Percentiles rank a stretch among this genome's conserved stretches.
These are phyloP conservation scores for Pseudopithomyces maydicus DNA, from an alignment of 2,329 filamentous ascomycete species.

Conservation along the genomic window DNA sequence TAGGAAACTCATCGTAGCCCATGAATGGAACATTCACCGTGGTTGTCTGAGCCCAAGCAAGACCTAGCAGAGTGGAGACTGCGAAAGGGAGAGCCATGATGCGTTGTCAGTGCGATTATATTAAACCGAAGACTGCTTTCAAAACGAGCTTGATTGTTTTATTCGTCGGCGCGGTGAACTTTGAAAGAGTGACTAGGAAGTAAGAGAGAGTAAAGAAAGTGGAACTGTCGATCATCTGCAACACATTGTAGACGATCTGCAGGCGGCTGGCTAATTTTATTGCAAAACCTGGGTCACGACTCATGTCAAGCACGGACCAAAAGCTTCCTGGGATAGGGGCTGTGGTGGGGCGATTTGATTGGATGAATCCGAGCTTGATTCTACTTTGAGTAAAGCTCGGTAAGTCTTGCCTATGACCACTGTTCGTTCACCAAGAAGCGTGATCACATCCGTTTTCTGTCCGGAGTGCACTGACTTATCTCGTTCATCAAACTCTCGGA, in stretches of 20 bases:
- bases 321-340: neutral
- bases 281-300: neutral
- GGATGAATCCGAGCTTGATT: neutral
- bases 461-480: too few species aligned
- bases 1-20: conserved; percentile 4
- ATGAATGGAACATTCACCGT: conserved; percentile 17
- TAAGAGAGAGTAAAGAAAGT: neutral
- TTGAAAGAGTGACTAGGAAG: neutral
- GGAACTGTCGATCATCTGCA: neutral
- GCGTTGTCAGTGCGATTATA: neutral
- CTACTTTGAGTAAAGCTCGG: neutral
- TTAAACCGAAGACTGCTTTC: neutral
- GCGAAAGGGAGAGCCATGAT: neutral
- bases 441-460: too few species aligned
- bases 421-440: too few species aligned
- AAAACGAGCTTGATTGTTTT: neutral
- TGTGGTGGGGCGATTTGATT: neutral
- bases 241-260: neutral
- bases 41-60: conserved; percentile 20
- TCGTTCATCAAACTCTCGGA: too few species aligned
- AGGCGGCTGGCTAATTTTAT: neutral
- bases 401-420: neutral
- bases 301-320: neutral
- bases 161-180: neutral
- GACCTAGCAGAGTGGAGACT: conserved; percentile 1